Evolutionary conservation across 352 stramenopile genomes (phyloP).

Genomic region (Globisporangium ultimum): DNA sequence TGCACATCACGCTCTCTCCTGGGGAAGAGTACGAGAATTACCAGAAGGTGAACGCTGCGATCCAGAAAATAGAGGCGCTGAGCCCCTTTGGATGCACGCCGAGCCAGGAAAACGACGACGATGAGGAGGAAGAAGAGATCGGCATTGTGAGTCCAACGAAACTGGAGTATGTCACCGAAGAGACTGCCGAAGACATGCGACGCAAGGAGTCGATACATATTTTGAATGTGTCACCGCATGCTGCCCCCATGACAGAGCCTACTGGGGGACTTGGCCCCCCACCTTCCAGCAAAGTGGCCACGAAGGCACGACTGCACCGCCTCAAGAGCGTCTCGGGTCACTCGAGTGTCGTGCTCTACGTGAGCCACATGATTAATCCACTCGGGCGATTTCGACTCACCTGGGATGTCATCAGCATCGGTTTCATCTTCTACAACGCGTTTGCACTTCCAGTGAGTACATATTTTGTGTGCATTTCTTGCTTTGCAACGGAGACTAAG

Average conservation of each 20-base stretch:
- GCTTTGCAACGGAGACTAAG: neutral
- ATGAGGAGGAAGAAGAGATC: slow-evolving; percentile 19
- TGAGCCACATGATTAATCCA: slow-evolving; percentile 49
- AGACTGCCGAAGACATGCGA: slow-evolving; percentile 8
- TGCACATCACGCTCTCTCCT: slow-evolving; percentile 63
- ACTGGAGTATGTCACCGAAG: slow-evolving; percentile 12
- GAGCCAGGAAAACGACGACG: slow-evolving; percentile 22
- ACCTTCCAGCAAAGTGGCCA: slow-evolving; percentile 5
- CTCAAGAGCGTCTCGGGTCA: slow-evolving; percentile 29
- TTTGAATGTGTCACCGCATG: no score
- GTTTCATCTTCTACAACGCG: slow-evolving; percentile 76
- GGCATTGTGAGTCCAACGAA: neutral
- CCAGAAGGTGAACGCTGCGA: slow-evolving; percentile 49
- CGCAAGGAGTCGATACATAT: slow-evolving; percentile 3
- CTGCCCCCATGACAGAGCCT: no score
- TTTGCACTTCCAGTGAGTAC: slow-evolving; percentile 50
- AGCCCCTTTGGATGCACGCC: slow-evolving; percentile 18
- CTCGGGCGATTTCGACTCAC: slow-evolving; percentile 50
- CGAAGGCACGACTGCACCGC: slow-evolving; percentile 20
- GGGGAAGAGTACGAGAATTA: slow-evolving; percentile 74
- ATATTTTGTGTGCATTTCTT: slow-evolving; percentile 6
- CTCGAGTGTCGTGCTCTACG: slow-evolving; percentile 20
- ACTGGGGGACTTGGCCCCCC: neutral
- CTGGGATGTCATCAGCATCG: slow-evolving; percentile 68
- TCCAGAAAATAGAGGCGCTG: slow-evolving; percentile 9